A percentile compares a stretch with the other conserved stretches of the same genome.
Evolutionary conservation across 73 alveolate species (phyloP).

Genomic region (Paraurostyla sp.): DNA sequence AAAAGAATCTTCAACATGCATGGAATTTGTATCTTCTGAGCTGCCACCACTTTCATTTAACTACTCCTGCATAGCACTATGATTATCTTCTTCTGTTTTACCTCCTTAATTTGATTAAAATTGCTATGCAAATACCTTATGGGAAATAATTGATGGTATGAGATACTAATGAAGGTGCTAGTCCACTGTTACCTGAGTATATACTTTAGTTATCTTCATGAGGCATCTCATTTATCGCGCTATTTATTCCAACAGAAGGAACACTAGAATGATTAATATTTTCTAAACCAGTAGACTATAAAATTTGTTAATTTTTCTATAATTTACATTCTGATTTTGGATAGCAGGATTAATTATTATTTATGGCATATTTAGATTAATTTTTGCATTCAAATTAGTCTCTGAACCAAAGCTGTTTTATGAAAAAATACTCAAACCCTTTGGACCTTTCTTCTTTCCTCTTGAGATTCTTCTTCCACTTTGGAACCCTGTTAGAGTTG

Average conservation of each 20-base stretch:
- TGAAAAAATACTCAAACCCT: too few species aligned
- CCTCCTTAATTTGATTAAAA: not conserved
- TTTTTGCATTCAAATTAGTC: not conserved
- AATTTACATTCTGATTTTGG: not conserved
- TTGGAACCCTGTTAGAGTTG: too few species aligned
- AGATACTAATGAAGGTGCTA: conserved; percentile 50
- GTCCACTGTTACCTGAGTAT: conserved; percentile 33
- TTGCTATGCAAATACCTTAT: not conserved
- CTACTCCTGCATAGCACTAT: conserved; percentile 30
- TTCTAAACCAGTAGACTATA: not conserved
- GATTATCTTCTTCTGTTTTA: conserved; percentile 46
- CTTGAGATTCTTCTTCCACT: too few species aligned
- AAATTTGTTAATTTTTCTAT: not conserved
- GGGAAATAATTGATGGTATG: conserved; percentile 45
- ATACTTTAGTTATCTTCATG: conserved; percentile 29
- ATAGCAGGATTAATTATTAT: not conserved
- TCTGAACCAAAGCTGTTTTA: not conserved
- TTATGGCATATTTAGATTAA: not conserved
- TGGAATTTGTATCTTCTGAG: conserved; percentile 36
- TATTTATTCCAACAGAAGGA: too few species aligned
- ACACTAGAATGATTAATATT: not conserved
- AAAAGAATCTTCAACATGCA: conserved; percentile 52
- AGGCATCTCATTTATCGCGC: not conserved
- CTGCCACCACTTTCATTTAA: conserved; percentile 34
- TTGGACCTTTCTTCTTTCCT: too few species aligned